Evolutionary conservation across 2,329 filamentous ascomycete genomes (phyloP).

Genomic region (Stagonosporopsis vannaccii): DNA sequence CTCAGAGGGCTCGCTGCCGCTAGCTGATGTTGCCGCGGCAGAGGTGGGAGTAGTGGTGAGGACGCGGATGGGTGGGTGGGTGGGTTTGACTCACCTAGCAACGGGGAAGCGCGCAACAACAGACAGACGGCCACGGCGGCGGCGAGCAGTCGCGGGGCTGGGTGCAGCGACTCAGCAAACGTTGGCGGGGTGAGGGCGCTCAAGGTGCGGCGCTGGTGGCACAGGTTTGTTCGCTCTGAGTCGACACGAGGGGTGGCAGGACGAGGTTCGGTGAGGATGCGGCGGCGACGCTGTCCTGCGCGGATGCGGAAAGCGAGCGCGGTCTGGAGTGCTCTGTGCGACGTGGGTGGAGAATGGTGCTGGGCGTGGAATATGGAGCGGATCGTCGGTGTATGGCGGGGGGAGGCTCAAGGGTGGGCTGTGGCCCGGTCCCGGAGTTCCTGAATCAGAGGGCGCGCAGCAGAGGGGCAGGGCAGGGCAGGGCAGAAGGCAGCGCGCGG

Average conservation of each 20-base stretch:
- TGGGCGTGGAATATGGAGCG: conserved; percentile 32
- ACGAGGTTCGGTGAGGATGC: conserved; percentile 4
- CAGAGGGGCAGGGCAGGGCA: conserved; percentile 11
- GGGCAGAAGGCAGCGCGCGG: conserved; percentile 15
- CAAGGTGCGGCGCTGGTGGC: conserved; percentile 28
- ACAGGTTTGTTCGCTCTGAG: conserved; percentile 40
- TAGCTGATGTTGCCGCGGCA: conserved; percentile 17
- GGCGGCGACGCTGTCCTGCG: conserved; percentile 8
- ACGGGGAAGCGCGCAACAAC: conserved; percentile 24
- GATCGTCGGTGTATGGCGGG: conserved; percentile 41
- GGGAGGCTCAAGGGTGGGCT: conserved; percentile 32
- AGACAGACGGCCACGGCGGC: neutral
- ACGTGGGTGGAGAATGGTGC: conserved; percentile 19
- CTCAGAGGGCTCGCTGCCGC: conserved; percentile 27
- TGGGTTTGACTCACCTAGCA: conserved; percentile 44
- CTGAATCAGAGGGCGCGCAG: conserved; percentile 5
- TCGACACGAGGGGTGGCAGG: conserved; percentile 25
- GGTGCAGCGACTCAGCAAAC: conserved; percentile 37
- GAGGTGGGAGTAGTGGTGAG: conserved; percentile 10
- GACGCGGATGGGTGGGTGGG: conserved; percentile 16
- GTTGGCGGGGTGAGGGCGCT: conserved; percentile 19
- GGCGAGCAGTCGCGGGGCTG: neutral
- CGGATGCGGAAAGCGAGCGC: conserved; percentile 17
- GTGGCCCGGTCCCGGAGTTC: conserved; percentile 21
- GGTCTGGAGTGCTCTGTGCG: conserved; percentile 25